Evolutionary conservation across 169 alveolate species (phyloP).

Genomic region (Plasmodium coatneyi): DNA sequence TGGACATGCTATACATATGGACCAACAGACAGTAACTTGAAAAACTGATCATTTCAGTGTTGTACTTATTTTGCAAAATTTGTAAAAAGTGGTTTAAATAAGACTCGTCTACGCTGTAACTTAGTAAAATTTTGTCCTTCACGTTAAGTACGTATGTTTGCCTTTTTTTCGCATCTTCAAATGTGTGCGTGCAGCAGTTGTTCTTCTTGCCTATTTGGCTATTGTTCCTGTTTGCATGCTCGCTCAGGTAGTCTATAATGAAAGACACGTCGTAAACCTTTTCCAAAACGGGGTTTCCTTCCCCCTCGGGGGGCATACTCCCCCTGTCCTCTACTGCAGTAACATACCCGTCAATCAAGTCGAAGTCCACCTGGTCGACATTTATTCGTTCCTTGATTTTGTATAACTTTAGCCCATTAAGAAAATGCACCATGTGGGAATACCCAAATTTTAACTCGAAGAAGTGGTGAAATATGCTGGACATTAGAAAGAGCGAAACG

Average conservation of each 20-base stretch:
- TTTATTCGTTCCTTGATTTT: slow-evolving; percentile 41
- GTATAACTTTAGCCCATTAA: slow-evolving; percentile 54
- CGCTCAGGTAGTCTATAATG: slow-evolving; percentile 30
- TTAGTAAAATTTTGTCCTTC: slow-evolving; percentile 38
- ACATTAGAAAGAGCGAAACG: slow-evolving; percentile 44
- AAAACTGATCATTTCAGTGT: slow-evolving; percentile 50
- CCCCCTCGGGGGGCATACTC: background rate
- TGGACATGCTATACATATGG: slow-evolving; percentile 71
- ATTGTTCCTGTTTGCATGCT: background rate
- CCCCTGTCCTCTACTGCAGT: background rate
- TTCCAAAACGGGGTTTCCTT: slow-evolving; percentile 15
- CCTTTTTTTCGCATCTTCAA: slow-evolving; percentile 24
- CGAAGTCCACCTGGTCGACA: background rate
- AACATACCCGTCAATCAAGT: slow-evolving; percentile 11
- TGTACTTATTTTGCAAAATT: slow-evolving; percentile 45
- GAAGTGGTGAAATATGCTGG: slow-evolving; percentile 53
- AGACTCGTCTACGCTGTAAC: slow-evolving; percentile 32
- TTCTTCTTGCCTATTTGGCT: background rate
- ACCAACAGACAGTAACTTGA: slow-evolving; percentile 14
- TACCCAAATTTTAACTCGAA: slow-evolving; percentile 69
- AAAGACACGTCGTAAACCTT: slow-evolving; percentile 44
- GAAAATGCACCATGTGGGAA: slow-evolving; percentile 48
- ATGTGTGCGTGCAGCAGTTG: background rate
- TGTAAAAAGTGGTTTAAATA: slow-evolving; percentile 52
- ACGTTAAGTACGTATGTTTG: slow-evolving; percentile 20